Base-by-base conservation (phyloP, 1,139 yeast genomes). In the Candida albicans region DNA sequence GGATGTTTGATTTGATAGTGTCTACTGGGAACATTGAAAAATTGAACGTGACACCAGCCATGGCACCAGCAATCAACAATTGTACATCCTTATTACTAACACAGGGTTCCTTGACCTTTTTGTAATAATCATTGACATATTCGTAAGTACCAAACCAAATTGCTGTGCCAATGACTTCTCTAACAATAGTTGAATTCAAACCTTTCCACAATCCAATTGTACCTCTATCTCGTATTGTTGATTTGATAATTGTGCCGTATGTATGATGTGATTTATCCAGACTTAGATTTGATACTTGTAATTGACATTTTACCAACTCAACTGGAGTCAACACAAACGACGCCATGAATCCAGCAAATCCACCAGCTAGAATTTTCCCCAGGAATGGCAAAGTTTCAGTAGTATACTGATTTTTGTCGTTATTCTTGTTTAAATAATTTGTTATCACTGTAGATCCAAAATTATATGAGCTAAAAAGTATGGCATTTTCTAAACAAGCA, bases 81-180 rank as follows among this genome's bases (percentile, higher is more conserved):
- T 86, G 87, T 47, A 75, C 57, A 8, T 80, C 74, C 10, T 78
- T 68, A 40, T 65, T 67, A 12, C 45, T 49, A 33, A 60, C 67
- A 27, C 55, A 32, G n/a, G 46, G 35, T 30, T 45, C 18, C 53
- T 52, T 37, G 1, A 53, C 47, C 4, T 25, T 32, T 44, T 70
- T 67, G 41, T 84, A 68, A 26, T 61, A 53, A 4, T 62, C 62
- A 34, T 75, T 69, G 34, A 79, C 66, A 40, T 73, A 67, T 59
- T 89, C 96, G 60, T 89, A 89, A 29, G 93, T 80, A 0, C 96
- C 95, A 65, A 91, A 91, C 97, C 97, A 91, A 2, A 93, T 82
- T 3, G 96, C 88, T 1, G 96, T 87, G 6, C 98, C 98, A 24
- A 90, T 84, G 32, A 88, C 77, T 62, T 91, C 98, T 55, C 98